Base-by-base conservation (phyloP, 2,329 filamentous ascomycete genomes). In the Dothistroma septosporum region DNA sequence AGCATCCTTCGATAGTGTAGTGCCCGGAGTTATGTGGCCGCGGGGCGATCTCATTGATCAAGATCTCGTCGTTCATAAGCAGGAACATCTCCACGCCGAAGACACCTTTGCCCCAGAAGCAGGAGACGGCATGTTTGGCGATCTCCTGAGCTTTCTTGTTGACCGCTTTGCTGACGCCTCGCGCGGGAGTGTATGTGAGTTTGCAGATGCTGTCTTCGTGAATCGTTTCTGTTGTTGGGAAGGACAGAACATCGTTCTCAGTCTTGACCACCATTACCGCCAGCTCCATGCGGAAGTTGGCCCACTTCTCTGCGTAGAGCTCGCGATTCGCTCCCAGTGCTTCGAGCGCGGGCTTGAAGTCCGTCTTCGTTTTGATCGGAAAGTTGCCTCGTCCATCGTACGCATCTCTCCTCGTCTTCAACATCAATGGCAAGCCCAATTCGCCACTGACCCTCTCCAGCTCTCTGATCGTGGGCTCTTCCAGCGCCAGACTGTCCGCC, bases 1-100 rank as follows among this genome's bases (percentile, higher is more conserved):
- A 87, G 53, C 94, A 91, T 4, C 91, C 90, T 78, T 99, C 93
- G 66, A 97, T 97, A 2, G 90, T 96, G 77, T 92, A 93, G 76
- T 97, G 94, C 0, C 94, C 94, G 0, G 91, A 95, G 78, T 97
- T 97, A 77, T 97, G 92, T 55, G 85, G 84, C 44, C 91, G 83
- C 12, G 90, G 91, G 0, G 91, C 91, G 64, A 95, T 88, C 76
- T 96, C 92, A 75, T 96, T 96, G 68, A 97, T 83, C 60, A 95
- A 77, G 1, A 96, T 81, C 1, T 79, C 79, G 61, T 82, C 85
- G 69, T 94, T 86, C 53, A 86, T 78, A 11, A 92, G 83, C 3
- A 97, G 77, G 77, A 99, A 99, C 86, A 97, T 90, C 77, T 99
- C 94, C 0, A 97, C 93, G 0, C 93, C 94, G 75, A 97, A 99